Evolutionary conservation across 148 eudicot species (phyloP).

Genomic region (Amaranthus palmeri): DNA sequence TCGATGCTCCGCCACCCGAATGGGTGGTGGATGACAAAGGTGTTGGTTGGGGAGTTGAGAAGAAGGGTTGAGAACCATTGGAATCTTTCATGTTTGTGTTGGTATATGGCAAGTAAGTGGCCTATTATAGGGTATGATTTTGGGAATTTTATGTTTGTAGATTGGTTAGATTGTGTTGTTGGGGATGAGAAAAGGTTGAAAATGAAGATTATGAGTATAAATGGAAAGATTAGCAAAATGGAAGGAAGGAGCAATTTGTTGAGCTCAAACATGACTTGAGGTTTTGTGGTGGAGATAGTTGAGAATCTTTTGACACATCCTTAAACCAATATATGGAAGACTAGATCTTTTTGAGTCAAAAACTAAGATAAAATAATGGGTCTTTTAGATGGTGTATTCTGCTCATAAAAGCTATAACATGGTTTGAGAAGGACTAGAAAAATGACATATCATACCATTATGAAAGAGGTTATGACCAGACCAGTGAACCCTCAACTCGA

Average conservation of each 20-base stretch:
- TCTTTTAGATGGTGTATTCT: too few species aligned
- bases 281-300: too few species aligned
- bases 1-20: conserved; percentile 4
- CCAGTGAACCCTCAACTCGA: too few species aligned
- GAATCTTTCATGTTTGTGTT: conserved; percentile 16
- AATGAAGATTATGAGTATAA: not conserved
- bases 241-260: not conserved
- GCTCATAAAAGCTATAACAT: too few species aligned
- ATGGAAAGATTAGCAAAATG: not conserved
- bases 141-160: conserved; percentile 1
- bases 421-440: too few species aligned
- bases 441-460: too few species aligned
- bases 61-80: conserved; percentile 21
- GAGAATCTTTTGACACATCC: too few species aligned
- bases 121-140: conserved; percentile 28
- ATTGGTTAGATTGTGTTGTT: not conserved
- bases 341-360: too few species aligned
- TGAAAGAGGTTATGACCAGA: too few species aligned
- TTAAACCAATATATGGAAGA: too few species aligned
- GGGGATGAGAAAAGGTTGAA: not conserved
- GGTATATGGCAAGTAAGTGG: conserved; percentile 15
- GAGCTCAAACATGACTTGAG: conserved; percentile 11
- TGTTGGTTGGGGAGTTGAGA: conserved; percentile 19
- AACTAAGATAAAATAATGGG: too few species aligned
- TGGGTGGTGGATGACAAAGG: conserved; percentile 16